Evolutionary conservation across 2,329 filamentous ascomycete species (phyloP).

Genomic region (Sporothrix phasma): DNA sequence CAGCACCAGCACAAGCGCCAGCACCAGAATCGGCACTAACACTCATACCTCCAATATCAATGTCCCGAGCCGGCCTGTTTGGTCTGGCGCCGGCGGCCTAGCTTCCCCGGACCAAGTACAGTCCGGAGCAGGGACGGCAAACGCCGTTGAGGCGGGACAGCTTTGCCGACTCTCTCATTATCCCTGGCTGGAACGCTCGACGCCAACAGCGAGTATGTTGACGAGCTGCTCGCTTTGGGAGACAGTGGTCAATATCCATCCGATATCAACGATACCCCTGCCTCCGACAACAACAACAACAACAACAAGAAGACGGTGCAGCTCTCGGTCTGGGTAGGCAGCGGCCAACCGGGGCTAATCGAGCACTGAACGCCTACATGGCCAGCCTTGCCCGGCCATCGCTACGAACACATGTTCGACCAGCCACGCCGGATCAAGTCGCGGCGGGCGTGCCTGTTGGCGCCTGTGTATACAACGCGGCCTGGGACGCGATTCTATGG

Average conservation of each 20-base stretch:
- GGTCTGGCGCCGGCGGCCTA: not conserved
- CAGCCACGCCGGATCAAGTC: conserved; percentile 40
- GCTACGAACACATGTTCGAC: conserved; percentile 32
- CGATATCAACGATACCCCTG: not conserved
- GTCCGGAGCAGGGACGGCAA: not conserved
- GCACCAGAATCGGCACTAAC: not conserved
- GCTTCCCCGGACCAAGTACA: not conserved
- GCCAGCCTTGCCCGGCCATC: conserved; percentile 28
- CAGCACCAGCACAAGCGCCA: not conserved
- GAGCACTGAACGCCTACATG: conserved; percentile 40
- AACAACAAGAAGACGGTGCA: conserved; percentile 20
- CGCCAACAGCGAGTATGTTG: conserved; percentile 18
- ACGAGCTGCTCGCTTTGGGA: conserved; percentile 23
- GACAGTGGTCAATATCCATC: conserved; percentile 16
- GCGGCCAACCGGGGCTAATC: conserved; percentile 25
- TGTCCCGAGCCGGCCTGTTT: not conserved
- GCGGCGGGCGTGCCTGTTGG: conserved; percentile 38
- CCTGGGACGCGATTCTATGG: conserved; percentile 43
- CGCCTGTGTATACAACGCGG: conserved; percentile 38
- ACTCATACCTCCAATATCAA: too few species aligned
- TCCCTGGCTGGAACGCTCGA: conserved; percentile 8
- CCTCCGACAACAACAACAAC: too few species aligned
- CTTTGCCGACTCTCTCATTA: conserved; percentile 13
- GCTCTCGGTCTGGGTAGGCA: conserved; percentile 40
- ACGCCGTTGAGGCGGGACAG: not conserved